Evolutionary conservation across 331 rosid genomes (phyloP), one percentile per base, ranked within the genome.

Genomic region (Quercus lobata): DNA sequence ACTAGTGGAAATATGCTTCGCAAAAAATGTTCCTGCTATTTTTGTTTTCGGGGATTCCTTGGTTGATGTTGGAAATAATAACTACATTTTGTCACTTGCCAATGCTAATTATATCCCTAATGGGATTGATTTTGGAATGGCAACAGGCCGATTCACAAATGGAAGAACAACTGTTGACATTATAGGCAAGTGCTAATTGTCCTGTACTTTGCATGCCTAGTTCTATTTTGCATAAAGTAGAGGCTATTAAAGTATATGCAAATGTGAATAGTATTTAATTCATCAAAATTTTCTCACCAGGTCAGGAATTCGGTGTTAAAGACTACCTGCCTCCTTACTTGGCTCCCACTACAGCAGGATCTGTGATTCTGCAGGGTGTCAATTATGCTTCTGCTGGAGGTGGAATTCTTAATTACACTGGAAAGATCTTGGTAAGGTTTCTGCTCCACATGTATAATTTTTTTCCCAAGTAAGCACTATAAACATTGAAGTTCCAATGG

Each of bases 31-130:
- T 17, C 79, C 87, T 4, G 90, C 93, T 29, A 82, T 70, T 75
- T 91, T 93, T 85, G 88, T 93, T 29, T 91, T 93, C 63, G 92
- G 94, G 11, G 94, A 93, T 81, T 90, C 94, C 18, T 83, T 93
- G 73, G 82, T 91, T 7, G 97, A 91, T 73, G 94, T 73, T 0
- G 97, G 97, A 21, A 93, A 93, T 87, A 93, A 89, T 82, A 91
- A 91, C 80, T 83, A 84, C 82, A 82, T 89, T 30, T 37, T 66
- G 22, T 41, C 97, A 6, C 87, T 93, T 55, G 82, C 93, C 25
- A 85, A 80, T 75, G 94, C 91, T n/a, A 78, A 93, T 35, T 81
- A 72, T 57, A 17, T 30, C 0, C 92, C 96, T 2, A 81, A 61
- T 69, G 92, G 94, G 7, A 85, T 93, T 58, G 94, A 93, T 83